These are phyloP conservation scores for Capsicum pubescens DNA, from an alignment of 257 asterid species.

Conservation along the genomic window DNA sequence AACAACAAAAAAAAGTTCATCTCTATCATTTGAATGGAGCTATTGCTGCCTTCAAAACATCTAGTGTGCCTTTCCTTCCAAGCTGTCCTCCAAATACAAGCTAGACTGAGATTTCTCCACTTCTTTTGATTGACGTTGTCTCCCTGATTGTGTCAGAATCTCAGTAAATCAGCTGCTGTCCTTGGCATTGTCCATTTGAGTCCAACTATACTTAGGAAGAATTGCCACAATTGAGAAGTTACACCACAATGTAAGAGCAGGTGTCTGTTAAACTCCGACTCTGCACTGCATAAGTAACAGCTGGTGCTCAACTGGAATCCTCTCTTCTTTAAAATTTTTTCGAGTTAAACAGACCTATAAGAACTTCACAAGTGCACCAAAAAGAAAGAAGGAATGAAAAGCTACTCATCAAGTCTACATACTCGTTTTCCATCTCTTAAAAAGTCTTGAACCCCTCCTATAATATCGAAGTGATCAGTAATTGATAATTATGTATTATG, in stretches of 20 bases:
- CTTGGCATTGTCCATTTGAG: neutral
- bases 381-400: too few relatives aligned
- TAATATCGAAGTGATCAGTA: too few relatives aligned
- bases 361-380: too few relatives aligned
- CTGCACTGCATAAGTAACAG: neutral
- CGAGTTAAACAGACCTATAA: neutral
- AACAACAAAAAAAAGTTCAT: neutral
- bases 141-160: constrained; percentile 6
- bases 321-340: neutral
- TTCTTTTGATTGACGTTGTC: neutral
- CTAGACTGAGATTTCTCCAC: neutral
- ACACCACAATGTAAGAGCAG: constrained; percentile 7
- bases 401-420: too few relatives aligned
- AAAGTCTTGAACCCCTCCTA: too few relatives aligned
- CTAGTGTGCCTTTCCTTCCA: neutral
- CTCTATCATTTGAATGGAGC: neutral
- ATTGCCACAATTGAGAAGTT: neutral
- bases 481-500: too few relatives aligned
- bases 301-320: neutral
- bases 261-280: neutral
- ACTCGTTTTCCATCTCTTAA: too few relatives aligned
- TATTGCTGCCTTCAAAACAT: neutral
- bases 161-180: neutral
- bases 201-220: neutral
- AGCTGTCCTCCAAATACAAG: neutral